Evolutionary conservation across 805 yeast genomes (phyloP), one percentile per base, ranked within the genome.

Genomic region (Wickerhamiella lipophila): DNA sequence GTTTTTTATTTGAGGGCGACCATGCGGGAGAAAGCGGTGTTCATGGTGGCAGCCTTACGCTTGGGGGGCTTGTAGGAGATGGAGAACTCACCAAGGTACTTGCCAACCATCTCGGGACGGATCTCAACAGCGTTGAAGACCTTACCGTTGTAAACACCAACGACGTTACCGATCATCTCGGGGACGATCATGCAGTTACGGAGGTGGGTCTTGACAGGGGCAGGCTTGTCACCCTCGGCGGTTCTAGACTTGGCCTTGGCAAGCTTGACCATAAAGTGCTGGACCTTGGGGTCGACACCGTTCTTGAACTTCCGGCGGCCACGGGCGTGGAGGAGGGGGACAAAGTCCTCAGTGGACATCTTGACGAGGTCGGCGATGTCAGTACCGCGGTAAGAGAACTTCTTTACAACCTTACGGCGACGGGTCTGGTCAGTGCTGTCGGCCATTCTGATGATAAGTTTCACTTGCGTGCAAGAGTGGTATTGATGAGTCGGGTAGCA

Each of bases 81-180:
- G 68, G 98, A 89, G 86, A 92, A 92, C 79, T 92, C 99, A 78
- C 96, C 99, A 68, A 92, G 84, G 94, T 92, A 92, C 83, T 89
- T 96, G 72, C 98, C 97, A 71, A 89, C 88, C 98, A 92, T 92
- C 79, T 92, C 99, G 68, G 98, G 96, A 74, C 78, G 87, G 76
- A 92, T 77, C 75, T 92, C 99, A 73, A 92, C 96, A 66, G 81
- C 83, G 94, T 89, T 89, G 94, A 92, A 92, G 65, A 78, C 85
- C 79, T 92, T 92, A 78, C 99, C 99, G 81, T 92, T 92, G 95
- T 92, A 92, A 65, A 92, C 83, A 77, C 96, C 96, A 64, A 92
- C 81, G 62, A 89, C 94, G 56, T 96, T 86, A 71, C 98, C 98
- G 67, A 92, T 87, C 98, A 92, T 92, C 81, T 92, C 99, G 76